Percentiles rank a stretch among this genome's conserved stretches.
Conservation (phyloP, 2,329 filamentous ascomycete genomes). For the Venturia oleaginea region DNA sequence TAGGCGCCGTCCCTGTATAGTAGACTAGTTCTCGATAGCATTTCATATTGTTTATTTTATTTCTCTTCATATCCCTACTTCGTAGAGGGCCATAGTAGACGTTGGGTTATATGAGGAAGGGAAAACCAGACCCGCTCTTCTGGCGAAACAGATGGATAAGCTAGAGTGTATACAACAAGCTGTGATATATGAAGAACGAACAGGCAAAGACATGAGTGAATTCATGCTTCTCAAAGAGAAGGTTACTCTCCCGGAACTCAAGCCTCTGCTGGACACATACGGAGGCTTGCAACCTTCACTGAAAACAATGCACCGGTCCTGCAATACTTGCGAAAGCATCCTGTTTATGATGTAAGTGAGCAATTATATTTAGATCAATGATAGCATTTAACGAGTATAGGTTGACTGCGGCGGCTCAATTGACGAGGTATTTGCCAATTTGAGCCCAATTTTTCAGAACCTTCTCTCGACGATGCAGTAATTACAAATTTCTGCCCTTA, state of each 20-base stretch:
- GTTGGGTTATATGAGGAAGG: constrained; percentile 13
- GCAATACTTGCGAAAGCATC: constrained; percentile 8
- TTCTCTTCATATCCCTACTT: too few relatives aligned
- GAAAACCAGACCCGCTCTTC: constrained; percentile 6
- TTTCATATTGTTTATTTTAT: too few relatives aligned
- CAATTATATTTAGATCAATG: constrained; percentile 6
- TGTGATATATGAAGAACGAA: constrained; percentile 12
- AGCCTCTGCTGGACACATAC: constrained; percentile 3
- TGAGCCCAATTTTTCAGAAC: neutral
- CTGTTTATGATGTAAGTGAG: constrained; percentile 10
- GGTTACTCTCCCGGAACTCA: constrained; percentile 12
- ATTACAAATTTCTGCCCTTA: neutral
- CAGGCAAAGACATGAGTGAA: constrained; percentile 9
- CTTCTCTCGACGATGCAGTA: constrained; percentile 7
- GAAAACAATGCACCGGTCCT: constrained; percentile 9
- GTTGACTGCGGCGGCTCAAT: constrained; percentile 9
- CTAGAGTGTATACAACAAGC: constrained; percentile 7
- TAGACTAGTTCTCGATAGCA: too few relatives aligned
- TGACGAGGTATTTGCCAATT: neutral
- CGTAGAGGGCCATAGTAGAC: too few relatives aligned
- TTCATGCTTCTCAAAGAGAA: constrained; percentile 8
- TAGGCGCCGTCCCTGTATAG: too few relatives aligned
- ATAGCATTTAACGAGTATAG: constrained; percentile 9
- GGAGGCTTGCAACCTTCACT: constrained; percentile 11
- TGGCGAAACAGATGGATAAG: constrained; percentile 9